These are phyloP conservation scores for Mrakiaceae sp. DNA, from an alignment of 1,284 basidiomycete species.

Conservation along the genomic window DNA sequence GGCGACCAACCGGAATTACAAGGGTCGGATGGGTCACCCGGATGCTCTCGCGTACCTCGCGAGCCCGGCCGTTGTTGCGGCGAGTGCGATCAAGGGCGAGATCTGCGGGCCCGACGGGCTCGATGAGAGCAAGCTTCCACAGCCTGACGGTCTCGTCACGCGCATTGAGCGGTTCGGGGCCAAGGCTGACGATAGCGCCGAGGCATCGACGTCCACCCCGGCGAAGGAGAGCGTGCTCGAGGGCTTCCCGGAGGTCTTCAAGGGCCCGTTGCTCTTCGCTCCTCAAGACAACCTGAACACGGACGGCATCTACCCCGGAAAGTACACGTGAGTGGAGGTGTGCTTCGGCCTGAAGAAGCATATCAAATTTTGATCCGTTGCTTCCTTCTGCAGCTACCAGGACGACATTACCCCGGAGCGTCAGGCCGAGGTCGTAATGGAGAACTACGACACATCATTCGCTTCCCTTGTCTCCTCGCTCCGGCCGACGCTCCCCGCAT, in stretches of 20 bases:
- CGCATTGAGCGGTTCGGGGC: conserved; percentile 26
- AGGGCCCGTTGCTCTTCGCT: conserved; percentile 75
- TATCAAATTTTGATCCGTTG: background rate
- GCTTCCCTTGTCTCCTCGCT: conserved; percentile 60
- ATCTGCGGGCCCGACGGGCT: conserved; percentile 75
- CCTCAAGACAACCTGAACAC: conserved; percentile 98
- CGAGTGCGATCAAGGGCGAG: conserved; percentile 81
- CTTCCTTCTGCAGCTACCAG: conserved; percentile 51
- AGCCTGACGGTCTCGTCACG: conserved; percentile 35
- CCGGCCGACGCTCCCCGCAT: conserved; percentile 25
- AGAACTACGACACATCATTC: conserved; percentile 93
- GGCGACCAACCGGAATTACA: conserved; percentile 98
- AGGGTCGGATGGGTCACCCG: conserved; percentile 94
- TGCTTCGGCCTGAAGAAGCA: background rate
- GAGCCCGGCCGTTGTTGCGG: conserved; percentile 91
- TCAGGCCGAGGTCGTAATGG: conserved; percentile 73
- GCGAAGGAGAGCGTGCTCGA: conserved; percentile 52
- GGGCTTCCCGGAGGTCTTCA: conserved; percentile 72
- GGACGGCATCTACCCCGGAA: conserved; percentile 97
- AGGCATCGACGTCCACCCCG: conserved; percentile 40
- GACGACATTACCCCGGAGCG: conserved; percentile 93
- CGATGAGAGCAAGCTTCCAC: conserved; percentile 45
- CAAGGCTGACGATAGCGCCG: conserved; percentile 25
- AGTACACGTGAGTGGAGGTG: conserved; percentile 55
- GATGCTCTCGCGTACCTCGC: conserved; percentile 92